Conservation (phyloP, 2,329 filamentous ascomycete genomes). For the Aureobasidium mangrovei region DNA sequence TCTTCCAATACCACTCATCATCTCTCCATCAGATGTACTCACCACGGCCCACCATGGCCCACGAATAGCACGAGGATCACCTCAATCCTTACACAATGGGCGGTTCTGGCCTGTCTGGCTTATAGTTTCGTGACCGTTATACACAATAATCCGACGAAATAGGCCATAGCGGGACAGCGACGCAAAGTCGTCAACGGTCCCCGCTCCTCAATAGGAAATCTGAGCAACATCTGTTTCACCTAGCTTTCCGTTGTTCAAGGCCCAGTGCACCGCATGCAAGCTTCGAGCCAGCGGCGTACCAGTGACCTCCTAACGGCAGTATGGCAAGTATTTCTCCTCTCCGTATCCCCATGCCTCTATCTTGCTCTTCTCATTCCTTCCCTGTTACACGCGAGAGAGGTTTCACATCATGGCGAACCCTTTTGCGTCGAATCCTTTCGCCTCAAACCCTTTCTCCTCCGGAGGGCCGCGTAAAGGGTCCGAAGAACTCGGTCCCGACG, state of each 20-base stretch:
- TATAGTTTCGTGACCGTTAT: not conserved
- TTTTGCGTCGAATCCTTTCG: not conserved
- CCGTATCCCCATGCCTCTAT: not conserved
- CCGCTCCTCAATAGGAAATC: not conserved
- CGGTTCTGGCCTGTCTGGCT: not conserved
- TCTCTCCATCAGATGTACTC: not conserved
- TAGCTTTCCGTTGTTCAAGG: not conserved
- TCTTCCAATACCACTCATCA: not conserved
- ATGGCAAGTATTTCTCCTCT: conserved; percentile 3
- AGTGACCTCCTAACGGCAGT: not conserved
- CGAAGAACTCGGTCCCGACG: not conserved
- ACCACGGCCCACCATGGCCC: not conserved
- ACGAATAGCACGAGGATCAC: not conserved
- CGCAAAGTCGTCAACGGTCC: conserved; percentile 1
- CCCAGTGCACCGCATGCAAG: not conserved
- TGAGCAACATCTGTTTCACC: not conserved
- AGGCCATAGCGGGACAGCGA: not conserved
- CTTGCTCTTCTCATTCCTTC: not conserved
- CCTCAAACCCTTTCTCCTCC: not conserved
- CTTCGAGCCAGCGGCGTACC: not conserved
- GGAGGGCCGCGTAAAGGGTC: not conserved
- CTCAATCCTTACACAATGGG: not conserved
- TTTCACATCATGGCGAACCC: not conserved
- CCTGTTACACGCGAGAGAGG: not conserved
- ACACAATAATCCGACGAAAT: conserved; percentile 3